phyloP scores from a whole-genome alignment of 495 filamentous ascomycete species.

The Daldinia decipiens region DNA sequence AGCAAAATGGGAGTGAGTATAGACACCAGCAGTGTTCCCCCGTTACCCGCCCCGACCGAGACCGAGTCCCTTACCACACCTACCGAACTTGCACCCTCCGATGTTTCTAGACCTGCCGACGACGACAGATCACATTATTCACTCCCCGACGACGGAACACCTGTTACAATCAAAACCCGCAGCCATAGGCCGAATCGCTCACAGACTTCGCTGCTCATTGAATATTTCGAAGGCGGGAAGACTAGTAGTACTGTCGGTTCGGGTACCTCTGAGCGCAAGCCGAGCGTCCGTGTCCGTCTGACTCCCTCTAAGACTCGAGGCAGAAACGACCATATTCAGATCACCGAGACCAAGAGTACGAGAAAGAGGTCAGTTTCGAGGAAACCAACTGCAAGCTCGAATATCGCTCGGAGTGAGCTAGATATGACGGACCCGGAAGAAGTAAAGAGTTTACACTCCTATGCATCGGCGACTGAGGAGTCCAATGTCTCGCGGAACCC shows the following conservation, averaged over 20 bases:
- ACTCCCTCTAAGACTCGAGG: constrained; percentile 75
- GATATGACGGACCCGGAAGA: constrained; percentile 60
- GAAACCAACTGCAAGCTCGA: constrained; percentile 70
- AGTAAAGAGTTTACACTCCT: constrained; percentile 64
- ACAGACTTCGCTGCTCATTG: constrained; percentile 94
- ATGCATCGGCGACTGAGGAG: constrained; percentile 80
- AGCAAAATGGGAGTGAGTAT: constrained; percentile 79
- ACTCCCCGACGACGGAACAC: constrained; percentile 94
- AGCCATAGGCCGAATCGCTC: constrained; percentile 72
- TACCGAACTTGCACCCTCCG: constrained; percentile 71
- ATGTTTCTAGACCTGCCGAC: constrained; percentile 83
- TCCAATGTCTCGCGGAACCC: constrained; percentile 76
- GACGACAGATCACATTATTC: constrained; percentile 74
- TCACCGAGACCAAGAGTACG: constrained; percentile 73
- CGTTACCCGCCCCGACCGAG: constrained; percentile 82
- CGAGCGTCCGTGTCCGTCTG: constrained; percentile 94
- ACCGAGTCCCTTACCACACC: constrained; percentile 70
- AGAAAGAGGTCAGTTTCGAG: constrained; percentile 68
- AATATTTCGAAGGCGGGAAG: constrained; percentile 96
- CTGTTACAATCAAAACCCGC: constrained; percentile 84
- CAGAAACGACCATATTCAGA: constrained; percentile 78
- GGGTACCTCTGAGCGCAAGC: constrained; percentile 63
- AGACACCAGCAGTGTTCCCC: constrained; percentile 70
- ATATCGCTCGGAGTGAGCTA: constrained; percentile 59
- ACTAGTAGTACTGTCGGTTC: constrained; percentile 57